These are phyloP conservation scores for Alternaria consortialis DNA, from an alignment of 2,329 filamentous ascomycete genomes.

Conservation along the genomic window DNA sequence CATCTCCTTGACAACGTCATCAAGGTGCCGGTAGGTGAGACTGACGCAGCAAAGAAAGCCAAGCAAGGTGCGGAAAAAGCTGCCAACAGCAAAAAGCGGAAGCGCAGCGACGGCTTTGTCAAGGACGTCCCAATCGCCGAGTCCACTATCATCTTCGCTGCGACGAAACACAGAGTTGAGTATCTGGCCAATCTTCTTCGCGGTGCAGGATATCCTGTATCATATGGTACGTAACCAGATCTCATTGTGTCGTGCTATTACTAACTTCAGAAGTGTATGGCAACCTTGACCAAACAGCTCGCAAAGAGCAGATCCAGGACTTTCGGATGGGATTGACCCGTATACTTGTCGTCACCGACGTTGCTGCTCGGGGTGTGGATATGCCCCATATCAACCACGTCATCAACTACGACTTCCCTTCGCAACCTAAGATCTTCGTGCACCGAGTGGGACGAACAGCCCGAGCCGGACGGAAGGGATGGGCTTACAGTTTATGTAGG, in stretches of 20 bases:
- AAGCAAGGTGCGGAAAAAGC: slow-evolving; percentile 57
- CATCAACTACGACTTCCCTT: slow-evolving; percentile 98
- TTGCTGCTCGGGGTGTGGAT: slow-evolving; percentile 97
- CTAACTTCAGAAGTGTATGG: slow-evolving; percentile 73
- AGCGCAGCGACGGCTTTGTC: slow-evolving; percentile 65
- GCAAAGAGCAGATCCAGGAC: slow-evolving; percentile 89
- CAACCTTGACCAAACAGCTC: slow-evolving; percentile 90
- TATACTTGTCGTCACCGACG: slow-evolving; percentile 94
- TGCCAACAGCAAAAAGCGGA: slow-evolving; percentile 74
- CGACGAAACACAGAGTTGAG: slow-evolving; percentile 97
- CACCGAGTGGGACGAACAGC: slow-evolving; percentile 96
- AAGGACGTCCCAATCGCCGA: slow-evolving; percentile 82
- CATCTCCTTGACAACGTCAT: slow-evolving; percentile 92
- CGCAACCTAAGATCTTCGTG: slow-evolving; percentile 95
- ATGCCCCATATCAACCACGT: slow-evolving; percentile 96
- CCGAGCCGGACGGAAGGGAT: slow-evolving; percentile 88
- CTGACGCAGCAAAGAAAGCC: slow-evolving; percentile 61
- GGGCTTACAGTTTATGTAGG: slow-evolving; percentile 91
- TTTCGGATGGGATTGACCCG: slow-evolving; percentile 87
- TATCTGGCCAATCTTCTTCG: slow-evolving; percentile 85
- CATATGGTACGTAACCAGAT: slow-evolving; percentile 63
- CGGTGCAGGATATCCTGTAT: slow-evolving; percentile 84
- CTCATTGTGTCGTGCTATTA: neutral
- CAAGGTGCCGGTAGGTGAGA: slow-evolving; percentile 78
- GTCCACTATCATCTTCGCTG: slow-evolving; percentile 93